phyloP scores from a whole-genome alignment of 1,284 basidiomycete genomes.

The Ganoderma sp. region DNA sequence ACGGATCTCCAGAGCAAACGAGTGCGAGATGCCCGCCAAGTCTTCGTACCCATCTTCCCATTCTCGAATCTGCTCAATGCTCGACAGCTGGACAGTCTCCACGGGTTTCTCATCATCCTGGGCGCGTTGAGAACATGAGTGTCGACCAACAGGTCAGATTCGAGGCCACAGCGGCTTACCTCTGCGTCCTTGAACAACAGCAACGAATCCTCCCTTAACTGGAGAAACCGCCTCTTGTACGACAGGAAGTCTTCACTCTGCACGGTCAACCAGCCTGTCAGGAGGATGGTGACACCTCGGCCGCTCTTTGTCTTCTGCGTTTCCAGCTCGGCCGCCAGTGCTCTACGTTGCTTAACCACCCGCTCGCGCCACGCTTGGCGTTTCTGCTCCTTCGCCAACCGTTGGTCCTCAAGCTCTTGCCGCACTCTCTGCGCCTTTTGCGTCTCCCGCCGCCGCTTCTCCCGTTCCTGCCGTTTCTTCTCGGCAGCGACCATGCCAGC shows the following conservation, averaged over 20 bases:
- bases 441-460: conserved; percentile 59
- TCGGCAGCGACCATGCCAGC: conserved; percentile 53
- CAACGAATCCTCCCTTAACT: conserved; percentile 55
- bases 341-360: conserved; percentile 49
- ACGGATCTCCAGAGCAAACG: conserved; percentile 70
- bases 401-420: conserved; percentile 52
- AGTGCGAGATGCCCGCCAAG: conserved; percentile 68
- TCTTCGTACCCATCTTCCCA: conserved; percentile 78
- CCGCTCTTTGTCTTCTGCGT: conserved; percentile 30
- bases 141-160: conserved; percentile 7
- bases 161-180: conserved; percentile 43
- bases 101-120: conserved; percentile 45
- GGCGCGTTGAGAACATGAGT: conserved; percentile 15
- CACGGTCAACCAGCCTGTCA: conserved; percentile 71
- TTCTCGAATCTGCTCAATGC: conserved; percentile 58
- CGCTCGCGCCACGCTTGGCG: conserved; percentile 51
- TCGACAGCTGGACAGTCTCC: conserved; percentile 56
- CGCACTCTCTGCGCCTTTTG: conserved; percentile 62
- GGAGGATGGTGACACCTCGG: conserved; percentile 39
- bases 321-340: conserved; percentile 43
- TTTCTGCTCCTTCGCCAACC: conserved; percentile 48
- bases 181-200: conserved; percentile 62
- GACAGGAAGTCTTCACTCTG: conserved; percentile 60
- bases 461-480: conserved; percentile 54
- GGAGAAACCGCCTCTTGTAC: conserved; percentile 74